These are phyloP conservation scores for Phytophthora pseudosyringae DNA, from an alignment of 352 stramenopile species.

Conservation along the genomic window DNA sequence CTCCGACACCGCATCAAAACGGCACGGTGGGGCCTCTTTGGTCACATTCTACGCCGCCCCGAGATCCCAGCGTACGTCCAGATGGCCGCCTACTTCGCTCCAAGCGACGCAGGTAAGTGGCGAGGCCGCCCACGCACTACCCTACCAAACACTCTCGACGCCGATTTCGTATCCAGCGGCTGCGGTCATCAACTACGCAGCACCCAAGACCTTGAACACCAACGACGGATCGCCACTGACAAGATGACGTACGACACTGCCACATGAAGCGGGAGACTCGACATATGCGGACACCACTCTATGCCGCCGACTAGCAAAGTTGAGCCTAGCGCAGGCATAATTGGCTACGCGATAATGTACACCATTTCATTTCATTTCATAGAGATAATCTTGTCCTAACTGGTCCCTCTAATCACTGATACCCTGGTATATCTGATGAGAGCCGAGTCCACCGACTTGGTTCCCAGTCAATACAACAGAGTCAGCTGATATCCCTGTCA, in stretches of 20 bases:
- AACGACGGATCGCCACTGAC: conserved; percentile 1
- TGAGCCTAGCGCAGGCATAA: conserved; percentile 17
- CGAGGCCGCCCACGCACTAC: conserved; percentile 2
- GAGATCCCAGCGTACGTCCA: conserved; percentile 14
- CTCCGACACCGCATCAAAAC: conserved; percentile 3
- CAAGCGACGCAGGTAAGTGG: conserved; percentile 6
- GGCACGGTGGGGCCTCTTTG: conserved; percentile 6
- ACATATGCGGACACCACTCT: conserved; percentile 21
- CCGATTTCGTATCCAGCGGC: conserved; percentile 6
- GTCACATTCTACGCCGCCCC: background rate
- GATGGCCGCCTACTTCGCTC: conserved; percentile 5
- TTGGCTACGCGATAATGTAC: conserved; percentile 15
- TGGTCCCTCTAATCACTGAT: too few relatives aligned
- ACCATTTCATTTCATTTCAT: conserved; percentile 4
- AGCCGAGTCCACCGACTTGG: too few relatives aligned
- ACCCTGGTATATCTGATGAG: too few relatives aligned
- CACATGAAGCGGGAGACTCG: conserved; percentile 6
- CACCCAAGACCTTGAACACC: conserved; percentile 1
- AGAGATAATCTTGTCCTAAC: too few relatives aligned
- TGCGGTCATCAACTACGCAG: conserved; percentile 5
- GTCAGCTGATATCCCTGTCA: too few relatives aligned
- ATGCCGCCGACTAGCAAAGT: conserved; percentile 21
- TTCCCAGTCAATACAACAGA: too few relatives aligned
- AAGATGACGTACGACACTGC: background rate
- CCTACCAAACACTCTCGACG: background rate